Conservation (phyloP, 1,284 basidiomycete genomes). For the Schizophyllum amplum region DNA sequence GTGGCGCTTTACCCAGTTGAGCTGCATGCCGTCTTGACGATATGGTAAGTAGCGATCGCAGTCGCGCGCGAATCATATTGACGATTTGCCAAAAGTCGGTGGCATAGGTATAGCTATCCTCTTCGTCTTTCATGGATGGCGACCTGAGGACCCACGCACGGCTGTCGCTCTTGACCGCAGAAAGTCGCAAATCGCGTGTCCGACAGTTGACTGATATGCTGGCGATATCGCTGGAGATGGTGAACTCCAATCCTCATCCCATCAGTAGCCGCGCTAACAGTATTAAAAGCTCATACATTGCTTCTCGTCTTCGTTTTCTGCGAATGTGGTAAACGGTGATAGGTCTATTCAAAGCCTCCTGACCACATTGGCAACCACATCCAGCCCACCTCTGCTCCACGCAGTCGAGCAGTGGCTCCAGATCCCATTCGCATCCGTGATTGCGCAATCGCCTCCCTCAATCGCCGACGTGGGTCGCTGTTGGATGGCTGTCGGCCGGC, state of each 20-base stretch:
- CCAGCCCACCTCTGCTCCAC: constrained; percentile 3
- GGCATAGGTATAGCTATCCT: background rate
- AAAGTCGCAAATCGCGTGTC: background rate
- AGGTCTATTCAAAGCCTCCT: background rate
- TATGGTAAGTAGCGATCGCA: constrained; percentile 20
- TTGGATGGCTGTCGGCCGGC: constrained; percentile 60
- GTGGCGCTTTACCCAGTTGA: constrained; percentile 27
- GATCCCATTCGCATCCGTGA: constrained; percentile 4
- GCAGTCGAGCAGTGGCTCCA: constrained; percentile 6
- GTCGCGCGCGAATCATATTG: background rate
- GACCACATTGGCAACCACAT: background rate
- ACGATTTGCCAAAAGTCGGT: background rate
- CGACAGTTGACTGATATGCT: background rate
- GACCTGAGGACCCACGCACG: background rate
- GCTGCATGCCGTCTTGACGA: constrained; percentile 20
- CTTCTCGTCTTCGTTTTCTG: background rate
- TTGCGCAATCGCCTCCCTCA: background rate
- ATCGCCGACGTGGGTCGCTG: constrained; percentile 36
- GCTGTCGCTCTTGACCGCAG: background rate
- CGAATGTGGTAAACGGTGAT: background rate
- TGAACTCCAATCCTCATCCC: background rate
- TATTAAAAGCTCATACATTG: background rate
- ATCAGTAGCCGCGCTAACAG: background rate
- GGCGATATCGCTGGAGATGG: background rate
- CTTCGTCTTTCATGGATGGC: background rate